Evolutionary conservation across 768 basidiomycete species (phyloP).

Genomic region (Hypsizygus marmoreus): DNA sequence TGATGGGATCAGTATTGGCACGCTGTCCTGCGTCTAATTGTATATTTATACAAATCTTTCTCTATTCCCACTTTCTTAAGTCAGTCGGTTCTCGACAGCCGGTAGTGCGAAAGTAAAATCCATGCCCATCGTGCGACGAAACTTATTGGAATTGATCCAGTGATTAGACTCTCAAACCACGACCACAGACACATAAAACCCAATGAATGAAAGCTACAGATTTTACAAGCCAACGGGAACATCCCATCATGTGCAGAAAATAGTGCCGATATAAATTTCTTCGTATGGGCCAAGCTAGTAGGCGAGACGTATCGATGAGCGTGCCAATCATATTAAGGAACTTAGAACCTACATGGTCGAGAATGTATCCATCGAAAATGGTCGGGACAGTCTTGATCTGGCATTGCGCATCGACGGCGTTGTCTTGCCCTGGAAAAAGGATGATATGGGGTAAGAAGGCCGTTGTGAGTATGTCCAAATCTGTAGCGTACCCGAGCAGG

Average conservation of each 20-base stretch:
- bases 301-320: neutral
- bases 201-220: neutral
- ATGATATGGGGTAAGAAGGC: neutral
- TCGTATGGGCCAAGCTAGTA: conserved; percentile 54
- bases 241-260: conserved; percentile 29
- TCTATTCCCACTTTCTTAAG: too few relatives aligned
- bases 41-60: too few relatives aligned
- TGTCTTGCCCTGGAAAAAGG: conserved; percentile 47
- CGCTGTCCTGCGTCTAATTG: conserved; percentile 32
- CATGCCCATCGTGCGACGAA: too few relatives aligned
- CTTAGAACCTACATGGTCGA: conserved; percentile 48
- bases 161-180: too few relatives aligned
- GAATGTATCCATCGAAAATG: conserved; percentile 47
- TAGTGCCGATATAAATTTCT: conserved; percentile 57
- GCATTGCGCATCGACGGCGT: conserved; percentile 55
- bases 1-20: conserved; percentile 57
- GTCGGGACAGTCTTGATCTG: conserved; percentile 56
- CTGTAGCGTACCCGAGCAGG: conserved; percentile 35
- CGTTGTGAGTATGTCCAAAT: neutral
- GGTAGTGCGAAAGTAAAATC: too few relatives aligned
- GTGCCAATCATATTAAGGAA: neutral
- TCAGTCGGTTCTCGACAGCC: too few relatives aligned
- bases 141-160: too few relatives aligned
- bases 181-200: too few relatives aligned
- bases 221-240: neutral